Evolutionary conservation across 2,329 filamentous ascomycete genomes (phyloP).

Genomic region (Fusarium lateritium): DNA sequence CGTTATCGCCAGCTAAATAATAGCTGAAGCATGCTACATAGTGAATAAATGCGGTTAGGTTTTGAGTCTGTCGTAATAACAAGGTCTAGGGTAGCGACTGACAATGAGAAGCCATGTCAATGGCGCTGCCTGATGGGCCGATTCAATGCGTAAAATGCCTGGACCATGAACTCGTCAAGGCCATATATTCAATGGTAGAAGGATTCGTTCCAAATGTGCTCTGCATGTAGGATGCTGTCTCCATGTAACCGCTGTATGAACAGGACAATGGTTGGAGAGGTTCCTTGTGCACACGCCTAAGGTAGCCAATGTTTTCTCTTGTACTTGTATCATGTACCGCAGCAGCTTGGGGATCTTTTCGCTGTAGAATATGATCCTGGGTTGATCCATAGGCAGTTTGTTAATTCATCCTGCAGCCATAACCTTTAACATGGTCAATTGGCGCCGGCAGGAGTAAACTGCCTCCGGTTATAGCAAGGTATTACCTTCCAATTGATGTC

Average conservation of each 20-base stretch:
- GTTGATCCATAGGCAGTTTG: background rate
- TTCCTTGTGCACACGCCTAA: background rate
- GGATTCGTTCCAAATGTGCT: too few relatives aligned
- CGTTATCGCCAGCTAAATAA: constrained; percentile 12
- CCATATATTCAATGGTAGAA: too few relatives aligned
- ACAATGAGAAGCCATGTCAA: too few relatives aligned
- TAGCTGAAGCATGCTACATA: too few relatives aligned
- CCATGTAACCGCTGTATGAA: too few relatives aligned
- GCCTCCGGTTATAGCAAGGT: background rate
- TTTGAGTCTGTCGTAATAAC: background rate
- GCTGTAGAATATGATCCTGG: background rate
- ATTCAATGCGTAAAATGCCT: too few relatives aligned
- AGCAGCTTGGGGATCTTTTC: constrained; percentile 7
- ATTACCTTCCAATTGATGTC: background rate
- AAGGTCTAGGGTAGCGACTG: too few relatives aligned
- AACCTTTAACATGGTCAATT: constrained; percentile 13
- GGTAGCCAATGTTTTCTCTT: constrained; percentile 11
- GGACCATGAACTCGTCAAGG: too few relatives aligned
- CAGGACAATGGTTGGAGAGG: too few relatives aligned
- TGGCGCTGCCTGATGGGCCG: too few relatives aligned
- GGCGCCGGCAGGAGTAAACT: background rate
- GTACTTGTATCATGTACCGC: constrained; percentile 9
- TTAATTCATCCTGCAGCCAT: background rate
- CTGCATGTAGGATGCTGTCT: too few relatives aligned
- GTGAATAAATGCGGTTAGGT: constrained; percentile 1